Base-by-base conservation (phyloP, 2,329 filamentous ascomycete genomes). In the Alternaria infectoria region DNA sequence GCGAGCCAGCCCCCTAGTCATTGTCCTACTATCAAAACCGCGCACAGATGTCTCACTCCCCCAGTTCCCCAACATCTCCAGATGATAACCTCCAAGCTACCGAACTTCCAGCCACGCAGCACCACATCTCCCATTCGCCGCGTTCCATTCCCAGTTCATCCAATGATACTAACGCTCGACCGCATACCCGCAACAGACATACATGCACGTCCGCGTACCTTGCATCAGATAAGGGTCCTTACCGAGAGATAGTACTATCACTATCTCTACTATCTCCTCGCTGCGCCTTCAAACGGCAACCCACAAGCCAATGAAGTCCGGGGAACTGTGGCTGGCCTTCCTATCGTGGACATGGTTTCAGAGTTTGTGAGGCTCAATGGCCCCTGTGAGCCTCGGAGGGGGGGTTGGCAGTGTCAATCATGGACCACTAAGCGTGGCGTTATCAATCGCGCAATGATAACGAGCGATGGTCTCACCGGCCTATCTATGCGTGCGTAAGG, bases 361-460 rank as follows among this genome's bases (percentile, higher is more conserved):
- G 26, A 49, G 10, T 51, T 44, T 46, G 26, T 55, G 54, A 57
- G 58, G 60, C 60, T 62, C 49, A 61, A 57, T 61, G 62, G 55
- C 52, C 59, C 15, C 60, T 67, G 59, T 68, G 70, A 69, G 63
- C 45, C 32, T 17, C n/a, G 36, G 36, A 40, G 36, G 36, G 36
- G 36, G 36, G 36, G 36, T 40, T 40, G 36, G 36, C 36, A 40
- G 36, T n/a, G 36, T 40, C 36, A 40, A 40, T 40, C 36, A 40
- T 40, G 36, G 65, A 64, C 70, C 69, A 65, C 69, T 71, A 75
- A 65, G 68, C 54, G 70, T 72, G 69, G 68, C 71, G 75, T 76
- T 79, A 79, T 78, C 77, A 75, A 74, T 75, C 61, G 71, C 71
- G 72, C 72, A 72, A 77, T 74, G 75, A 79, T 79, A 79, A 76